Conservation (phyloP, 2,329 filamentous ascomycete species). For the Trichoderma sp. region DNA sequence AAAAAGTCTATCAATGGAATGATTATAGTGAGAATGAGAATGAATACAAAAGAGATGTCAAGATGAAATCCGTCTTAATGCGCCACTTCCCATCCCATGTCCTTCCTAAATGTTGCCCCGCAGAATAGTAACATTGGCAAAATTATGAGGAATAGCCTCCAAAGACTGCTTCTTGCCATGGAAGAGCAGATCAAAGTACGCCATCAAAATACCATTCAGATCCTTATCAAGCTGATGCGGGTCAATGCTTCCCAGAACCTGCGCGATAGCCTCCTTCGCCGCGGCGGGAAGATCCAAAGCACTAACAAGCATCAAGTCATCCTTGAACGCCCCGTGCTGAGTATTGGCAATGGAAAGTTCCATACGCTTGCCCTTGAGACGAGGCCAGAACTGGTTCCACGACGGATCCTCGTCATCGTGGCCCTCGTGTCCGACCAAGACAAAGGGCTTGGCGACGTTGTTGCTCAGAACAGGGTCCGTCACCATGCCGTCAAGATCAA, state of each 20-base stretch:
- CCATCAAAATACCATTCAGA: conserved; percentile 27
- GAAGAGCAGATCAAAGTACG: conserved; percentile 29
- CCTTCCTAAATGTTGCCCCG: conserved; percentile 8
- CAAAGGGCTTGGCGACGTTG: conserved; percentile 32
- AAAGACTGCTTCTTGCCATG: conserved; percentile 19
- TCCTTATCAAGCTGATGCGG: conserved; percentile 25
- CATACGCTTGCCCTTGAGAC: conserved; percentile 30
- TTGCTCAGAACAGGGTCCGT: conserved; percentile 35
- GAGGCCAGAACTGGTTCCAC: conserved; percentile 35
- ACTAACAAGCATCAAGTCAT: conserved; percentile 33
- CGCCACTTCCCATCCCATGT: not conserved
- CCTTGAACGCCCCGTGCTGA: conserved; percentile 36
- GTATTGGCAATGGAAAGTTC: conserved; percentile 31
- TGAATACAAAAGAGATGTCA: not conserved
- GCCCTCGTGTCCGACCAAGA: conserved; percentile 33
- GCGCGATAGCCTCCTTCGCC: not conserved
- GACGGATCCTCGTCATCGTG: conserved; percentile 35
- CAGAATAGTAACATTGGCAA: conserved; percentile 26
- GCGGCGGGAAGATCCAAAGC: conserved; percentile 28
- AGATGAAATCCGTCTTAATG: not conserved
- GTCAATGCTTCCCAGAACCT: conserved; percentile 25
- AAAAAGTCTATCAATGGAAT: not conserved
- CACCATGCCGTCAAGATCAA: conserved; percentile 45
- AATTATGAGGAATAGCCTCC: conserved; percentile 3
- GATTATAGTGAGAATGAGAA: not conserved